These are phyloP conservation scores for Cyberlindnera xishuangbannaensis DNA, from an alignment of 805 yeast species.

Conservation along the genomic window DNA sequence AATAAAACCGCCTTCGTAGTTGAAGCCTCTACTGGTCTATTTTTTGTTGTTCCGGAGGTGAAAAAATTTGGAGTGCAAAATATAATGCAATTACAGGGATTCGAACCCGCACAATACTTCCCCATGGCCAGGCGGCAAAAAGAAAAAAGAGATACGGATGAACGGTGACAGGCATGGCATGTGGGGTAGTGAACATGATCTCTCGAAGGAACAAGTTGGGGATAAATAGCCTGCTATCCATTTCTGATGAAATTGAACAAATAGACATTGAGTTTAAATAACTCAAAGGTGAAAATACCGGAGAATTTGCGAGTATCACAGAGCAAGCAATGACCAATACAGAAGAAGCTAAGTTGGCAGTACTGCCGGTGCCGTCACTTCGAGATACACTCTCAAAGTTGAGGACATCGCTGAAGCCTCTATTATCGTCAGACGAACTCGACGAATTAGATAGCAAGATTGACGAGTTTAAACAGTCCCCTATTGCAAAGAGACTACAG, in stretches of 20 bases:
- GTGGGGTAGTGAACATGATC: neutral
- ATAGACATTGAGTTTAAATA: neutral
- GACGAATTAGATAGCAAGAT: conserved; percentile 38
- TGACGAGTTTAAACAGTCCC: conserved; percentile 38
- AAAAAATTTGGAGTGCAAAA: conserved; percentile 1
- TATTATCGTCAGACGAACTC: conserved; percentile 43
- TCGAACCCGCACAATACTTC: conserved; percentile 3
- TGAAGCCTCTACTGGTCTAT: too few species aligned
- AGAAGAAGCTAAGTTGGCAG: too few species aligned
- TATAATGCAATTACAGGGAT: neutral
- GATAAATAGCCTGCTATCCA: too few species aligned
- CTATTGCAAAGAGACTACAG: conserved; percentile 43
- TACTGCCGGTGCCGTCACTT: conserved; percentile 58
- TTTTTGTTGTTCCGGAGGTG: neutral
- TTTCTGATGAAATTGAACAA: too few species aligned
- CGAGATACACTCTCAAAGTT: conserved; percentile 46
- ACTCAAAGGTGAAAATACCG: too few species aligned
- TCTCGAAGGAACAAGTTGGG: too few species aligned
- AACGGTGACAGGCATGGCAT: too few species aligned
- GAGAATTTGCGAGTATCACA: conserved; percentile 1
- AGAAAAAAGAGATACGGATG: too few species aligned
- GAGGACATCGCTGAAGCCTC: conserved; percentile 52
- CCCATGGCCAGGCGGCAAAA: conserved; percentile 6
- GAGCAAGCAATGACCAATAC: conserved; percentile 1
- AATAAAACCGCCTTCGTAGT: neutral